These are phyloP conservation scores for Verticillium klebahnii DNA, from an alignment of 2,329 filamentous ascomycete genomes.

Conservation along the genomic window DNA sequence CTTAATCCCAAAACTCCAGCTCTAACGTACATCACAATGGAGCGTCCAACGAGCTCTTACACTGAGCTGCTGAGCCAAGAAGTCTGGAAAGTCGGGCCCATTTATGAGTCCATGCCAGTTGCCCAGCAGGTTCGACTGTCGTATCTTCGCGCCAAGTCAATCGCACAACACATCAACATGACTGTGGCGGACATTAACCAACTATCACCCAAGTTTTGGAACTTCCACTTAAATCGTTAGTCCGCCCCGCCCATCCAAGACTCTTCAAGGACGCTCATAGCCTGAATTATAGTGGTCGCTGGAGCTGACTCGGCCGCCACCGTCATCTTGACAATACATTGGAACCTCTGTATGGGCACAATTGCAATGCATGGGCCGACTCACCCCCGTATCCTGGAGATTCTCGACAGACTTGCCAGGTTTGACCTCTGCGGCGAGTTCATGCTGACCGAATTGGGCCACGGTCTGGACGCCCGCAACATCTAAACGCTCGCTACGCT, in stretches of 20 bases:
- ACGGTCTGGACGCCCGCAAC: conserved; percentile 32
- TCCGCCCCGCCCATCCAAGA: too few species aligned
- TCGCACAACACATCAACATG: too few species aligned
- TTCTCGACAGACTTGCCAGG: conserved; percentile 12
- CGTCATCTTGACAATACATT: conserved; percentile 22
- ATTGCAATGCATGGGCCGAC: conserved; percentile 7
- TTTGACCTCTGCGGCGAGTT: conserved; percentile 26
- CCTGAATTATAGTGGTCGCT: conserved; percentile 14
- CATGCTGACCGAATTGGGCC: conserved; percentile 33
- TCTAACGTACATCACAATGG: too few species aligned
- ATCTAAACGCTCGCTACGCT: conserved; percentile 31
- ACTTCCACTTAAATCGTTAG: conserved; percentile 9
- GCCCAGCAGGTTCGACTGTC: too few species aligned
- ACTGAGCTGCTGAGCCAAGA: too few species aligned
- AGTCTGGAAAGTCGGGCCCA: too few species aligned
- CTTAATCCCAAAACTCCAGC: too few species aligned
- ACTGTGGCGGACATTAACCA: too few species aligned
- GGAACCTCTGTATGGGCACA: conserved; percentile 25
- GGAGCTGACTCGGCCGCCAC: conserved; percentile 13
- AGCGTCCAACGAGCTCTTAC: too few species aligned
- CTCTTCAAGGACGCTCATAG: not conserved
- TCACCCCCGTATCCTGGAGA: conserved; percentile 9
- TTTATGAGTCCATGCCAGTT: too few species aligned
- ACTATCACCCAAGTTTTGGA: conserved; percentile 17
- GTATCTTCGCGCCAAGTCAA: too few species aligned